Conservation (phyloP, 768 basidiomycete genomes). For the Trametopsis cervina region DNA sequence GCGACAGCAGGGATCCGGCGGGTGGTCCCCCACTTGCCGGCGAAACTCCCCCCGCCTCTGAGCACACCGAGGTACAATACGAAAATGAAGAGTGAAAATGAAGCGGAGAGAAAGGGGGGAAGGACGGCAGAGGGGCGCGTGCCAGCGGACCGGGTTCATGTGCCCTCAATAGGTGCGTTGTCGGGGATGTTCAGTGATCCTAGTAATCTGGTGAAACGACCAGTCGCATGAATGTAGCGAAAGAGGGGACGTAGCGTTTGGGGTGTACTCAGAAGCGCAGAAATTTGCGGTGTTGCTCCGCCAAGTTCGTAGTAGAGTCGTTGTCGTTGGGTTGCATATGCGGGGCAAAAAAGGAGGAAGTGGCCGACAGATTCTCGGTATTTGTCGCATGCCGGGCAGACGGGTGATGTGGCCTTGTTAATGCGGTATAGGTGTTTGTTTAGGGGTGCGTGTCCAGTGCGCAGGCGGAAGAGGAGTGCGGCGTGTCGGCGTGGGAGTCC, state of each 20-base stretch:
- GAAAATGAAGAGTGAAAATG: neutral
- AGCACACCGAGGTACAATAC: neutral
- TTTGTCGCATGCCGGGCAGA: slow-evolving; percentile 11
- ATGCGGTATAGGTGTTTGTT: slow-evolving; percentile 21
- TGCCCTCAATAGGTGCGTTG: neutral
- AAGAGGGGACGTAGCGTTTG: neutral
- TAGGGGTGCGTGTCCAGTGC: slow-evolving; percentile 26
- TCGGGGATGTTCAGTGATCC: neutral
- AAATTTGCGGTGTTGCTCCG: neutral
- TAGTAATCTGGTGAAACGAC: neutral
- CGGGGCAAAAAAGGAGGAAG: slow-evolving; percentile 16
- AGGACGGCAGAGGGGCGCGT: neutral
- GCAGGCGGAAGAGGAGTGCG: slow-evolving; percentile 23
- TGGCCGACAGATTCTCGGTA: slow-evolving; percentile 14
- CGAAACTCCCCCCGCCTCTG: slow-evolving; percentile 1
- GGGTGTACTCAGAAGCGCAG: neutral
- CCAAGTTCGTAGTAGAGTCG: slow-evolving; percentile 1
- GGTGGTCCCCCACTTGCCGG: neutral
- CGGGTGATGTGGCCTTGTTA: neutral
- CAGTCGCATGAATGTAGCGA: slow-evolving; percentile 5
- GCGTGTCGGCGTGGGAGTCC: slow-evolving; percentile 13
- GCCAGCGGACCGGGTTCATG: neutral
- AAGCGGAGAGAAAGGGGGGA: neutral
- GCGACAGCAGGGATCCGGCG: neutral
- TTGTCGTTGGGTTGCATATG: neutral